Evolutionary conservation across 306 rosid genomes (phyloP).

Genomic region (Glycine soja): DNA sequence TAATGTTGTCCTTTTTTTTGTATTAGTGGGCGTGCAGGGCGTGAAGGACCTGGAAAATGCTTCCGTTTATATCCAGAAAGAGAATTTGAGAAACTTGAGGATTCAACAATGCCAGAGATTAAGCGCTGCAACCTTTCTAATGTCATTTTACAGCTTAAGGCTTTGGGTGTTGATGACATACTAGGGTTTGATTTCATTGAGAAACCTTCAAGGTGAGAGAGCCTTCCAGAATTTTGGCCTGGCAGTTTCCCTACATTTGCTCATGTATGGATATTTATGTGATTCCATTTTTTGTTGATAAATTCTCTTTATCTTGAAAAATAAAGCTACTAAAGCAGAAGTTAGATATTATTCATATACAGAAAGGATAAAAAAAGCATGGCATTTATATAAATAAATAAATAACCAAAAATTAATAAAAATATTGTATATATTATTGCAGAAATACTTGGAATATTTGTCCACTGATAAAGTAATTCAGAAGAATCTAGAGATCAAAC

Average conservation of each 20-base stretch:
- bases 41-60: constrained; percentile 95
- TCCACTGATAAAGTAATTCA: no score
- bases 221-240: constrained; percentile 39
- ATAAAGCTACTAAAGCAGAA: background rate
- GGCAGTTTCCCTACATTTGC: constrained; percentile 32
- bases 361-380: background rate
- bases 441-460: no score
- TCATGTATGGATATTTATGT: constrained; percentile 8
- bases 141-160: constrained; percentile 94
- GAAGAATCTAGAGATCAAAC: no score
- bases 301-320: constrained; percentile 31
- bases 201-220: constrained; percentile 78
- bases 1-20: constrained; percentile 25
- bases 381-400: no score
- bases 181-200: constrained; percentile 92
- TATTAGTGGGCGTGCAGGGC: constrained; percentile 94
- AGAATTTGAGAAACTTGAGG: constrained; percentile 85
- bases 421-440: no score
- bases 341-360: constrained; percentile 21
- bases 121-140: constrained; percentile 89
- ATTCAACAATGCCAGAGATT: constrained; percentile 92
- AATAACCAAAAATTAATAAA: no score
- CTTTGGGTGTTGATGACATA: constrained; percentile 87
- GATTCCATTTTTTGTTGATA: background rate
- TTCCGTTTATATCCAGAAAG: constrained; percentile 82